Percentiles rank a stretch among this genome's conserved stretches.
These are phyloP conservation scores for Penicillium pancosmium DNA, from an alignment of 495 filamentous ascomycete species.

Conservation along the genomic window DNA sequence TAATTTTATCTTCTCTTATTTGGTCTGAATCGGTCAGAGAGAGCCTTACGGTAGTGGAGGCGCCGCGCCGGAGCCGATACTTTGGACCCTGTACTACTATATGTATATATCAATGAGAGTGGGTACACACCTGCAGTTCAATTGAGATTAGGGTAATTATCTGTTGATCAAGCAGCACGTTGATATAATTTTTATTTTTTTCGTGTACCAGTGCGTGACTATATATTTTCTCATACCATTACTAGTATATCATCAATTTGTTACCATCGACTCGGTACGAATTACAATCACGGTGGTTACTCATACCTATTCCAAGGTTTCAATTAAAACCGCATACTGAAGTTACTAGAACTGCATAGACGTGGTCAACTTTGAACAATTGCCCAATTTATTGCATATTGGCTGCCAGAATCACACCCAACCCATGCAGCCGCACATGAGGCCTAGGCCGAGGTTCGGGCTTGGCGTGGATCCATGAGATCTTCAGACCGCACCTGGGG, in stretches of 20 bases:
- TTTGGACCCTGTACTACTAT: constrained; percentile 10
- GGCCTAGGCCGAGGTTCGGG: constrained; percentile 24
- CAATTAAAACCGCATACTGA: too few relatives aligned
- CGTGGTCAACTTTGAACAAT: too few relatives aligned
- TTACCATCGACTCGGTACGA: too few relatives aligned
- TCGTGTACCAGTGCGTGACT: too few relatives aligned
- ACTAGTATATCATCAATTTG: too few relatives aligned
- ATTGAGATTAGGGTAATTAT: too few relatives aligned
- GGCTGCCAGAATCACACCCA: background rate
- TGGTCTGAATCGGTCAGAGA: background rate
- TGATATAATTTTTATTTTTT: too few relatives aligned
- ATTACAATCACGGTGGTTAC: too few relatives aligned
- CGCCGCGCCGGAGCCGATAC: constrained; percentile 7
- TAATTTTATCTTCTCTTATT: constrained; percentile 9
- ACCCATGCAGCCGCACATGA: background rate
- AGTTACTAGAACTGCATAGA: too few relatives aligned
- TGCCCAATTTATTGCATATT: too few relatives aligned
- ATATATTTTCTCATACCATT: background rate
- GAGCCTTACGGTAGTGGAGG: background rate
- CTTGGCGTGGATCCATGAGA: constrained; percentile 10
- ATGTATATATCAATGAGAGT: constrained; percentile 12
- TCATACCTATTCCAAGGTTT: too few relatives aligned
- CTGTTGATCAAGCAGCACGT: background rate
- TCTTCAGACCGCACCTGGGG: background rate
- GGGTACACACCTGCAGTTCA: background rate